These are phyloP conservation scores for Metschnikowia hibisci DNA, from an alignment of 805 yeast species.

Conservation along the genomic window DNA sequence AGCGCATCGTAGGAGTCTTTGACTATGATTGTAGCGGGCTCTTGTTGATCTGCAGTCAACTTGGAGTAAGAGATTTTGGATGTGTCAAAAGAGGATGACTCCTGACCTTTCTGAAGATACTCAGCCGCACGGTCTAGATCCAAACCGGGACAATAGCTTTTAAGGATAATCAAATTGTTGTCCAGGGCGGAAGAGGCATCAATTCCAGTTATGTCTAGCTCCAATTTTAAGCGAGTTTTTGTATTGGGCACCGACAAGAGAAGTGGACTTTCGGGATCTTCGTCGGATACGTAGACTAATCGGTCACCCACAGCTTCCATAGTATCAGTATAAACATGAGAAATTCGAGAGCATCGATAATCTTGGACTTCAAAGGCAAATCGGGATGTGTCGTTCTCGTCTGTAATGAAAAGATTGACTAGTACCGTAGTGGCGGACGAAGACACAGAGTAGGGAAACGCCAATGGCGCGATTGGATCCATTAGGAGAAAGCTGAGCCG, in stretches of 20 bases:
- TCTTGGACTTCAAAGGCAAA: conserved; percentile 21
- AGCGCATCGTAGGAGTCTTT: conserved; percentile 11
- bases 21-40: conserved; percentile 11
- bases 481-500: not conserved
- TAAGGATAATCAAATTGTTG: conserved; percentile 31
- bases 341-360: conserved; percentile 20
- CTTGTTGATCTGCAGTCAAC: conserved; percentile 24
- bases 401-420: conserved; percentile 24
- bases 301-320: conserved; percentile 11
- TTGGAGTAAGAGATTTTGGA: conserved; percentile 28
- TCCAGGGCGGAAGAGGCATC: conserved; percentile 6
- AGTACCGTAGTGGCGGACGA: conserved; percentile 16
- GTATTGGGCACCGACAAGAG: conserved; percentile 26
- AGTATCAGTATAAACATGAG: conserved; percentile 16
- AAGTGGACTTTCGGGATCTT: conserved; percentile 23
- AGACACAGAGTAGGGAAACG: conserved; percentile 27
- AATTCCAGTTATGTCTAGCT: conserved; percentile 27
- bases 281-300: conserved; percentile 1
- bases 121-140: conserved; percentile 11
- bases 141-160: conserved; percentile 21
- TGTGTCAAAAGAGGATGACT: conserved; percentile 17
- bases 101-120: conserved; percentile 10
- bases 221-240: conserved; percentile 21
- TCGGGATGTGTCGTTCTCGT: conserved; percentile 24
- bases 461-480: conserved; percentile 10